Evolutionary conservation across 345 rosid genomes (phyloP), one percentile per base, ranked within the genome.

Genomic region (Limnanthes douglasii): DNA sequence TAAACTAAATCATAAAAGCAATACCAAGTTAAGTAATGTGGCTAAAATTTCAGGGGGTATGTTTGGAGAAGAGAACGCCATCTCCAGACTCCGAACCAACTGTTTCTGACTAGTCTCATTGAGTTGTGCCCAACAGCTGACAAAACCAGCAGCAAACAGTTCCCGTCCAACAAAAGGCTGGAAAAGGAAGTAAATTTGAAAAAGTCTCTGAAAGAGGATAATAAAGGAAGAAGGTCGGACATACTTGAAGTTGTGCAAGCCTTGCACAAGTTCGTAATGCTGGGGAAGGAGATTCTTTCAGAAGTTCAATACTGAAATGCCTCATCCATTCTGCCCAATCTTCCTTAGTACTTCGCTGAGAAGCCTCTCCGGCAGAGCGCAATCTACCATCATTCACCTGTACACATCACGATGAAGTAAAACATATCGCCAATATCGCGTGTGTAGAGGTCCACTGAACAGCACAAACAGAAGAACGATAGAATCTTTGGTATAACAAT

Each of bases 261-360:
- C 84, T 78, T 50, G 95, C 92, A 56, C 98, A 90, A 23, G 96
- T 77, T 68, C 90, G 68, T 54, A 90, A 62, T 40, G 98, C 98
- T 25, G 98, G 96, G 65, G 86, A 84, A 48, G 98, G 98, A 54
- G 98, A 90, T 68, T 84, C 86, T 66, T 84, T 90, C 18, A 90
- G 65, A 46, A 84, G 79, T 60, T 90, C 96, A 64, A 90, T 90
- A 65, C 98, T 90, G 54, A 84, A 84, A 72, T 90, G 98, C 66
- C 98, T 68, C 98, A 90, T 90, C 98, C 98, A 90, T 53, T 90
- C 98, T 37, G 92, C 92, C 98, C 98, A 90, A 47, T 90, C 98
- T 72, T 90, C 98, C 65, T 73, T 84, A 28, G 98, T 90, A 51
- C 95, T 84, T 39, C 98, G 94, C 39, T 90, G 95, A 57, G 98